Evolutionary conservation across 108 stramenopile genomes (phyloP), one percentile per base, ranked within the genome.

Genomic region (Phaeodactylum tricornutum): DNA sequence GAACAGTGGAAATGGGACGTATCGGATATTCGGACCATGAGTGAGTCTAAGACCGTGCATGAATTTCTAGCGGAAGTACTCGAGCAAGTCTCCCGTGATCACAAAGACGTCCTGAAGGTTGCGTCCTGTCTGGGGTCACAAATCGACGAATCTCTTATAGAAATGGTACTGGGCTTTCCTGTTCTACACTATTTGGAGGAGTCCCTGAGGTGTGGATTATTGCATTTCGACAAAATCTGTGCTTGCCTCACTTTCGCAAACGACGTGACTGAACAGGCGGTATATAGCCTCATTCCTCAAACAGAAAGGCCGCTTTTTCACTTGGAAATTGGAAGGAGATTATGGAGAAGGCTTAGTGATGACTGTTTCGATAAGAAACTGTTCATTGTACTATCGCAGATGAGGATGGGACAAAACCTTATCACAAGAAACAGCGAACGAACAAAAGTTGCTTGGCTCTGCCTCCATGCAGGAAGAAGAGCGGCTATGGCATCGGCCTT

Each of bases 301-400:
- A 39, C 47, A 22, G 33, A 55, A 24, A 29, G 48, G 31, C 52
- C 61, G 9, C 38, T 57, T 4, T 69, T 69, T 30, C 75, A 79
- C 29, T 50, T 74, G 8, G 62, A 71, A 14, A 57, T 79, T 53
- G 77, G 72, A 15, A 57, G 69, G 2, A 49, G 62, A n/a, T 42
- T 79, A 4, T 65, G 64, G 39, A 53, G 52, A 45, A 49, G 48
- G 14, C 37, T 70, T 20, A 51, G 48, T 3, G 38, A 62, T 3
- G 43, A 62, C 14, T 69, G 65, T 36, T 32, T 65, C 25, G 55
- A 67, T 7, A 12, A 42, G 8, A 40, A 68, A 24, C 22, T 79
- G 4, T 71, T 63, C 61, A 39, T 57, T 8, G 53, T 79, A 19
- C 48, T 74, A 23, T 59, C 65, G 9, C 73, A 74, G 7, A 52